Percentiles rank a stretch among this genome's conserved stretches.
Evolutionary conservation across 78 protist species (phyloP).

Genomic region (Dictyostelium purpureum): DNA sequence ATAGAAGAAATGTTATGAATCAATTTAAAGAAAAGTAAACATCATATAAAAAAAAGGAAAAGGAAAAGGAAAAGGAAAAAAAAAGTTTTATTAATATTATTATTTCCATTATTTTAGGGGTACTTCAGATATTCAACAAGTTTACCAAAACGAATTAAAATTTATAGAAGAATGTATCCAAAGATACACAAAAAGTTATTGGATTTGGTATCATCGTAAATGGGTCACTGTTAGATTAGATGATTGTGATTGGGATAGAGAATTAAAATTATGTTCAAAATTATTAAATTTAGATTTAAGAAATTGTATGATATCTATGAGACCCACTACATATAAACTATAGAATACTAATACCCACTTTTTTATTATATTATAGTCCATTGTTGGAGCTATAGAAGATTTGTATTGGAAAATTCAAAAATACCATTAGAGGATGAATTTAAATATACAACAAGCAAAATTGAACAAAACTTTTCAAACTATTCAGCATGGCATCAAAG

Average conservation of each 20-base stretch:
- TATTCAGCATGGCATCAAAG: constrained; percentile 98
- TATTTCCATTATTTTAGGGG: neutral
- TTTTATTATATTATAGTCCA: constrained; percentile 76
- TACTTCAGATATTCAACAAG: constrained; percentile 20
- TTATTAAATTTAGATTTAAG: constrained; percentile 90
- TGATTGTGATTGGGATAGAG: constrained; percentile 75
- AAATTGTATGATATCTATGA: constrained; percentile 86
- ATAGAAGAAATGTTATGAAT: constrained; percentile 74
- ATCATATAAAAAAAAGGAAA: too few relatives aligned
- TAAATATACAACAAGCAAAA: constrained; percentile 74
- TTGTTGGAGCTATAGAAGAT: constrained; percentile 92
- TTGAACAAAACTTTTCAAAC: constrained; percentile 92
- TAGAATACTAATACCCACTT: too few relatives aligned
- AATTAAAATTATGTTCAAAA: constrained; percentile 63
- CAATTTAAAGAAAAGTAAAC: constrained; percentile 5
- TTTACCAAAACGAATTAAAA: constrained; percentile 40
- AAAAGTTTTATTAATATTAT: neutral
- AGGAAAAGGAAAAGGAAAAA: too few relatives aligned
- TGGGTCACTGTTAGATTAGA: constrained; percentile 54
- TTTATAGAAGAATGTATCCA: constrained; percentile 61
- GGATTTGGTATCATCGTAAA: constrained; percentile 84
- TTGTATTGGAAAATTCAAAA: constrained; percentile 14
- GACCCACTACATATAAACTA: too few relatives aligned
- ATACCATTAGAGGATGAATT: constrained; percentile 53
- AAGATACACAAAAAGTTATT: constrained; percentile 71